Evolutionary conservation across 352 stramenopile species (phyloP).

Genomic region (Phytophthora fragariaefolia): DNA sequence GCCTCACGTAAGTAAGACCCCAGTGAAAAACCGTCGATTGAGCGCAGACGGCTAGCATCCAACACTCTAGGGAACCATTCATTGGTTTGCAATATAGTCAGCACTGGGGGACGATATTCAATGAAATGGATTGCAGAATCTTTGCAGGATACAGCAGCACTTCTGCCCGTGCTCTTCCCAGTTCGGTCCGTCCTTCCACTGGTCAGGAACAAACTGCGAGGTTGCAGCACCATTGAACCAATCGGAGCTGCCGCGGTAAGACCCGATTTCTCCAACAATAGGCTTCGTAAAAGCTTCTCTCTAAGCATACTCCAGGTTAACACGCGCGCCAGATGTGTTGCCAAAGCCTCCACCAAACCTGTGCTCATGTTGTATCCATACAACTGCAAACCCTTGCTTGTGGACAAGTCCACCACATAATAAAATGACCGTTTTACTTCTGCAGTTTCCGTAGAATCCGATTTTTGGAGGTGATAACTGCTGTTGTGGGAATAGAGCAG

Average conservation of each 20-base stretch:
- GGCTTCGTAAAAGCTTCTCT: constrained; percentile 58
- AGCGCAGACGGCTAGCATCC: constrained; percentile 45
- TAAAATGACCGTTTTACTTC: constrained; percentile 71
- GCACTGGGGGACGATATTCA: constrained; percentile 52
- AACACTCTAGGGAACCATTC: constrained; percentile 54
- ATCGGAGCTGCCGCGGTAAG: constrained; percentile 50
- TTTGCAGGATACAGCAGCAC: constrained; percentile 43
- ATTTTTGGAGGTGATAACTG: constrained; percentile 26
- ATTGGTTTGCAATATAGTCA: constrained; percentile 55
- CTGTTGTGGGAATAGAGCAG: constrained; percentile 51
- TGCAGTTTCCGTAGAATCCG: constrained; percentile 8
- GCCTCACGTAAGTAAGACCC: constrained; percentile 67
- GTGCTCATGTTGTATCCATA: constrained; percentile 86
- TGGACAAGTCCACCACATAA: constrained; percentile 75
- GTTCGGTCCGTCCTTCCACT: constrained; percentile 38
- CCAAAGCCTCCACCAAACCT: constrained; percentile 61
- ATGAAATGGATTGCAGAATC: constrained; percentile 68
- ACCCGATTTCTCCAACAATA: constrained; percentile 71
- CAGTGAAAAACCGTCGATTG: constrained; percentile 58
- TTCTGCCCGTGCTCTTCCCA: constrained; percentile 46
- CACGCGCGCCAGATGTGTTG: constrained; percentile 58
- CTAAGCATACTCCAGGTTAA: constrained; percentile 81
- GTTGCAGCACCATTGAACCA: constrained; percentile 68
- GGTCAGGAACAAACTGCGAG: constrained; percentile 50
- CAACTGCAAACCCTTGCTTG: constrained; percentile 56